Evolutionary conservation across 768 basidiomycete genomes (phyloP), one percentile per base, ranked within the genome.

Genomic region (Mrakia gelida): DNA sequence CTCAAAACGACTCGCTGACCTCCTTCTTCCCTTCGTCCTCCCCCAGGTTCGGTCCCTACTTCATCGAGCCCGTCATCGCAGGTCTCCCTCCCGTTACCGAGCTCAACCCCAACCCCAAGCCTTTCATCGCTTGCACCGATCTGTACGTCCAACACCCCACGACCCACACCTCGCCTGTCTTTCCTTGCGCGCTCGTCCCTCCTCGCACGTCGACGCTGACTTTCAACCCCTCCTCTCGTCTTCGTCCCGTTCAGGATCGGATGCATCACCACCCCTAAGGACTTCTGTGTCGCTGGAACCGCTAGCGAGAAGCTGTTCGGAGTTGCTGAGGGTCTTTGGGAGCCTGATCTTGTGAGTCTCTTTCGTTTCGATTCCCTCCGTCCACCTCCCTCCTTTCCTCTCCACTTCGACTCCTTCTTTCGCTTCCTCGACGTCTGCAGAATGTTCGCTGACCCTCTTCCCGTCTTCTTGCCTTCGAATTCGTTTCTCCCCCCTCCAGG

Each of bases 291-390:
- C 16, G 90, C 93, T 13, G 97, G 97, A 49, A 94, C 94, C 0
- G 96, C 97, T 30, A 91, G 91, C 82, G 87, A 90, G 79, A 98
- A 98, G 86, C 85, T 99, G 80, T 97, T 91, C 82, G 97, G 97
- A 91, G 91, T 96, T 73, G 97, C 97, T 61, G 97, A 99, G 85
- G 94, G 95, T 3, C 88, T 99, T 43, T 99, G 97, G 97, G 97
- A 99, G 85, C 95, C 96, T 13, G 93, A 95, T 84, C 87, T 99
- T 84, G 86, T 86, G 77, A 77, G 85, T 82, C n/a, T n/a, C n/a
- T 26, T 16, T 30, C 5, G 9, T 23, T 32, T 26, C 54, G n/a
- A 7, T 52, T 68, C 11, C n/a, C 15, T 16, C 32, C 4, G 3
- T n/a, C 26, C 41, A 4, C 13, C 59, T 10, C 21, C 18, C 49